Base-by-base conservation (phyloP, 208 protist species). In the Phytomonas sp. region DNA sequence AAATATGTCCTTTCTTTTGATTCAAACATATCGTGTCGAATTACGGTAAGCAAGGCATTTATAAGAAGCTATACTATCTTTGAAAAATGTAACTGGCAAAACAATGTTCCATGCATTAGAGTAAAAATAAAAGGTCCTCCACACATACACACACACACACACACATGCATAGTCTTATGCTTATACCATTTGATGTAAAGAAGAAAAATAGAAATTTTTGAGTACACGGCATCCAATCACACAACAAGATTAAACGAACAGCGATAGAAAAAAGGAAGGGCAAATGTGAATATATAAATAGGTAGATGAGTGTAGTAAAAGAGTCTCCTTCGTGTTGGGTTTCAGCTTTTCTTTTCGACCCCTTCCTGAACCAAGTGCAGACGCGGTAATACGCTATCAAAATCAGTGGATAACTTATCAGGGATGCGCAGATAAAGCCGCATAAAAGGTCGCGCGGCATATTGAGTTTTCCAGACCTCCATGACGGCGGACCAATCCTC, bases 131-230 rank as follows among this genome's bases (percentile, higher is more conserved):
- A n/a, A n/a, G n/a, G n/a, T n/a, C n/a, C n/a, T n/a, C n/a, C n/a
- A n/a, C n/a, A n/a, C n/a, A n/a, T n/a, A n/a, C n/a, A n/a, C n/a
- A n/a, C n/a, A n/a, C n/a, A n/a, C n/a, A n/a, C n/a, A n/a, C n/a
- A n/a, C n/a, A n/a, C n/a, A n/a, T n/a, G n/a, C n/a, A n/a, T n/a
- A n/a, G n/a, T n/a, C n/a, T n/a, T n/a, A n/a, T n/a, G n/a, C n/a
- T n/a, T n/a, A 60, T 60, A n/a, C n/a, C n/a, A 60, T 28, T 60
- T 62, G 60, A 62, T 36, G 32, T 62, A 9, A 62, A 62, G 29
- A 62, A 62, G 60, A 9, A 33, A 62, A 62, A 62, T 31, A 4
- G 60, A 36, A 36, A 36, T 62, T 36, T 13, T 13, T 13, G 9
- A 31, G 9, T 62, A 62, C 32, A 36, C 4, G 9, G 9, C 9